Evolutionary conservation across 2,329 filamentous ascomycete species (phyloP), one percentile per base, ranked within the genome.

Genomic region (Monosporascus sp.): DNA sequence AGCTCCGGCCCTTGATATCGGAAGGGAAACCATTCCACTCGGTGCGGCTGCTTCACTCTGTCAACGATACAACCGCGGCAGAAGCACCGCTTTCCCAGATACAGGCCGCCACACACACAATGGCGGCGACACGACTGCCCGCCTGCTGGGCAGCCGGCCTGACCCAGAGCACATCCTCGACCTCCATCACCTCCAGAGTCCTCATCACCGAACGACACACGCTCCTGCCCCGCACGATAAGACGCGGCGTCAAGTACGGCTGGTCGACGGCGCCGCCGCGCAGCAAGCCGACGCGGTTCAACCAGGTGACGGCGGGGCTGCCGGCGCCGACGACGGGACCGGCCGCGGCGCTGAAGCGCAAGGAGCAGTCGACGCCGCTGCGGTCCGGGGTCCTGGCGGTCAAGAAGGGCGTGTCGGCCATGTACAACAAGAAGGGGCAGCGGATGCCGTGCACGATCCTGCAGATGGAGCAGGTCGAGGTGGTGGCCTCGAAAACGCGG

Each of bases 391-490:
- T 90, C 8, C 79, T 99, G 47, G 91, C 88, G 14, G 80, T 86
- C 68, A 99, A 99, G 75, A 93, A 92, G 75, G 94, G 94, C 71
- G 97, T 99, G 89, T 96, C 91, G 44, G 92, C 88, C 55, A 74
- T 97, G 59, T 97, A 88, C 79, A 86, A 91, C 66, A 82, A 85
- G 22, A 85, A 86, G 25, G 88, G 89, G 62, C 81, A 81, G 58
- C 85, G 93, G 59, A 88, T 86, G 54, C 81, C 92, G 20, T 96
- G 91, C 77, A 99, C 94, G 15, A 88, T 99, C 50, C 81, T 99
- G 53, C 92, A 97, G 75, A 80, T 99, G 63, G 94, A 99, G 71
- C 81, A 90, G 63, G 91, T 95, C 56, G 88, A 97, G 73, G 91
- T 97, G 8, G 77, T 97, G 39, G 85, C 87, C 54, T 86, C 89